Percentiles rank a stretch among this genome's conserved stretches.
Conservation (phyloP, 768 basidiomycete genomes). For the Leccinum rimulosum region DNA sequence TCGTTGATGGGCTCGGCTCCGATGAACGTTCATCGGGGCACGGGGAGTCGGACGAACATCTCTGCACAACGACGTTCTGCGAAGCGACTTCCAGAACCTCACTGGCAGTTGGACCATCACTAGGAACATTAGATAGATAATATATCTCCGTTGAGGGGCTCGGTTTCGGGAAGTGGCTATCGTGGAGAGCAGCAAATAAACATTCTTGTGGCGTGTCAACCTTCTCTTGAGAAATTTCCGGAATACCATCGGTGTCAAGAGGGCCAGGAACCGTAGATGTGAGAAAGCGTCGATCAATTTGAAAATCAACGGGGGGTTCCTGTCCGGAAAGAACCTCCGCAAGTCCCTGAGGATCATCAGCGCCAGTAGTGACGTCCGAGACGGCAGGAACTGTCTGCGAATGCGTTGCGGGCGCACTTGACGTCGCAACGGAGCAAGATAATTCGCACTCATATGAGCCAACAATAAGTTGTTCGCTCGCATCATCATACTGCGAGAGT, state of each 20-base stretch:
- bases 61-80: neutral
- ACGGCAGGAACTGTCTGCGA: neutral
- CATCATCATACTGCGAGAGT: conserved; percentile 19
- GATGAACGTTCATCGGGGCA: neutral
- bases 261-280: neutral
- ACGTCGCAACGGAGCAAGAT: neutral
- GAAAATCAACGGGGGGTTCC: neutral
- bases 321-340: neutral
- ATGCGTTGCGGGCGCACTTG: neutral
- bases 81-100: neutral
- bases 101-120: neutral
- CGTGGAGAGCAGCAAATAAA: neutral
- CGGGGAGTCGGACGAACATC: neutral
- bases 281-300: neutral
- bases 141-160: neutral
- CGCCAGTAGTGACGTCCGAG: neutral
- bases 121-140: neutral
- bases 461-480: conserved; percentile 1
- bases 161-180: neutral
- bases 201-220: neutral
- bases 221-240: neutral
- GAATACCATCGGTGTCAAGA: neutral
- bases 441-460: neutral
- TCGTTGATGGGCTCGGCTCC: neutral
- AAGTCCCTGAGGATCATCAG: conserved; percentile 1